Conservation (phyloP, 345 rosid species). For the Dovyalis caffra region DNA sequence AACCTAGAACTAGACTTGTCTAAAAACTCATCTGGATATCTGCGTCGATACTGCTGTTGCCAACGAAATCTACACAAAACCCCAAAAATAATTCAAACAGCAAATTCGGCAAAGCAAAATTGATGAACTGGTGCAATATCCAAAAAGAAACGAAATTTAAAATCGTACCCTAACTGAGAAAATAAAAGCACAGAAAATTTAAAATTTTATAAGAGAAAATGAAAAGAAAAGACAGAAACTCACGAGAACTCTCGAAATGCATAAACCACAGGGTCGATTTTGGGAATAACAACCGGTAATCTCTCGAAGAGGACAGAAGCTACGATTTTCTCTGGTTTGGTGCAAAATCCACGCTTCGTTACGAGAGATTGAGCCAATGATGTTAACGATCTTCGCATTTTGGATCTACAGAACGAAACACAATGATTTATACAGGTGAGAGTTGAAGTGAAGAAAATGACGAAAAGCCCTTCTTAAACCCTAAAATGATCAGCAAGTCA, state of each 20-base stretch:
- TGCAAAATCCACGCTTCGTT: constrained; percentile 47
- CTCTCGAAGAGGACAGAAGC: constrained; percentile 97
- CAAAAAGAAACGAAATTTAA: no score
- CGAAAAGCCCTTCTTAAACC: constrained; percentile 7
- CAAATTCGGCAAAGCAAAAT: background rate
- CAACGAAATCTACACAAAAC: constrained; percentile 65
- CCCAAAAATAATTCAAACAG: background rate
- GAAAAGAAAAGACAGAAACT: constrained; percentile 21
- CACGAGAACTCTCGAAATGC: constrained; percentile 96
- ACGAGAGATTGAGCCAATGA: constrained; percentile 31
- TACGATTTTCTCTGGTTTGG: constrained; percentile 69
- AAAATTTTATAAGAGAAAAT: background rate
- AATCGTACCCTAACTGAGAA: no score
- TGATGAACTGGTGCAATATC: no score
- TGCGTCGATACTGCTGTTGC: constrained; percentile 78
- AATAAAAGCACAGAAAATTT: no score
- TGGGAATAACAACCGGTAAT: constrained; percentile 83
- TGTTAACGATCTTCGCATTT: constrained; percentile 52
- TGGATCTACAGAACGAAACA: constrained; percentile 10
- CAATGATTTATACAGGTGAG: background rate
- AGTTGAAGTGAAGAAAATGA: background rate
- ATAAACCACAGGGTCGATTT: constrained; percentile 82
- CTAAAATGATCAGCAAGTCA: background rate
- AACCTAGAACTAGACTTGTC: constrained; percentile 83
- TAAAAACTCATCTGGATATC: constrained; percentile 90